Base-by-base conservation (phyloP, 768 basidiomycete species). In the Cystobasidiopsis lactophilus region DNA sequence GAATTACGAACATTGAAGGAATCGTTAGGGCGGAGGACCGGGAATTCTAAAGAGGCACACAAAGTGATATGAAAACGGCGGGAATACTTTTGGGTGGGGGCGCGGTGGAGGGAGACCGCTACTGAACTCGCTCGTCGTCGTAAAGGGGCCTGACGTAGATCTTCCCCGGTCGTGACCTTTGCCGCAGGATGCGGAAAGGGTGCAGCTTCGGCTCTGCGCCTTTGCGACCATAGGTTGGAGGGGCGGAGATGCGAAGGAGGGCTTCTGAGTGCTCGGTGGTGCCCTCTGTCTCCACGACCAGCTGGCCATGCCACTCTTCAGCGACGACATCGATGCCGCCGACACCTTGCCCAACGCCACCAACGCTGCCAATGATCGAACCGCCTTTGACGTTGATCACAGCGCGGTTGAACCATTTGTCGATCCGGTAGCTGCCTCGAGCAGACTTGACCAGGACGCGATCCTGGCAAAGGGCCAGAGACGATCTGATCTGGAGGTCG, bases 211-310 rank as follows among this genome's bases (percentile, higher is more conserved):
- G 55, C 55, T 3, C 51, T 50, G 33, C 7, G 33, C 33, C 33
- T 7, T 35, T 35, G 7, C 33, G 33, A 35, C 33, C 16, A 16
- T 7, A 35, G 10, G 21, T 23, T 16, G 26, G 11, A 4, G 45
- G 45, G 29, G 23, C 16, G 13, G 5, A 47, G 10, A 47, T 4
- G n/a, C 7, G 4, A 9, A 24, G 14, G 21, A 62, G 56, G 18
- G 50, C 26, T 26, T 57, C 40, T 3, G 61, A 59, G 21, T 57
- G 53, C 43, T 62, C 61, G 14, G 57, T 49, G 31, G 62, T 59
- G 3, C 62, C 62, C 14, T 63, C 62, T 2, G 53, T 53, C 44
- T 62, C 62, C 29, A 63, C 19, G 16, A 56, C 40, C 27, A 60
- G 19, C 31, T 39, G 13, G 0, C 62, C 62, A 0, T 35, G 54